These are phyloP conservation scores for Talaromyces thailandensis DNA, from an alignment of 495 filamentous ascomycete species.

Conservation along the genomic window DNA sequence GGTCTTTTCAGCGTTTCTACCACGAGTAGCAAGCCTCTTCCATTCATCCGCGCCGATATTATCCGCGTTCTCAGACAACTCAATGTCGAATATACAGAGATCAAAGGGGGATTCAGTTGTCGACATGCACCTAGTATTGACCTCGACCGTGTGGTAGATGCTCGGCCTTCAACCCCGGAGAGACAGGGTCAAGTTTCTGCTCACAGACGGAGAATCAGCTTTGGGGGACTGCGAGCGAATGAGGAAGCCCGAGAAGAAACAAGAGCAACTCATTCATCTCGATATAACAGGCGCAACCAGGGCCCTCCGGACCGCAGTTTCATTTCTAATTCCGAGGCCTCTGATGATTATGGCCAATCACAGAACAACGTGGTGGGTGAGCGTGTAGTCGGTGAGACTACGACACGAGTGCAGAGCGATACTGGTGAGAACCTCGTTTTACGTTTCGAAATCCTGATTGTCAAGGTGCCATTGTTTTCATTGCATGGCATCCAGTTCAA, in stretches of 20 bases:
- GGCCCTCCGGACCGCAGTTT: conserved; percentile 59
- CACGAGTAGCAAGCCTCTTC: conserved; percentile 82
- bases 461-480: conserved; percentile 91
- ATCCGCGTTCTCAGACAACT: conserved; percentile 82
- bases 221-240: conserved; percentile 60
- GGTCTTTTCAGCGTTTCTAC: conserved; percentile 97
- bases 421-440: conserved; percentile 71
- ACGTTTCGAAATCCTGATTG: conserved; percentile 92
- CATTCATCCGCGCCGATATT: conserved; percentile 80
- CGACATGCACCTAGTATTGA: conserved; percentile 83
- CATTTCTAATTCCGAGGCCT: conserved; percentile 66
- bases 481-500: conserved; percentile 98
- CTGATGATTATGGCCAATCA: conserved; percentile 55
- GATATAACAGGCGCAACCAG: conserved; percentile 27
- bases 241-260: conserved; percentile 17
- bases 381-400: conserved; percentile 65
- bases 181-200: conserved; percentile 43
- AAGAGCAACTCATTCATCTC: conserved; percentile 19
- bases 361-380: conserved; percentile 31
- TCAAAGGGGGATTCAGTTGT: conserved; percentile 89
- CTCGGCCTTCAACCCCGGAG: conserved; percentile 45
- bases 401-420: conserved; percentile 79
- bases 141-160: conserved; percentile 59
- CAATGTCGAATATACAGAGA: conserved; percentile 83
- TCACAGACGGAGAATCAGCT: conserved; percentile 74